A percentile compares a stretch with the other conserved stretches of the same genome.
These are phyloP conservation scores for Thalassiosira livingstoniorum DNA, from an alignment of 352 stramenopile genomes.

Conservation along the genomic window DNA sequence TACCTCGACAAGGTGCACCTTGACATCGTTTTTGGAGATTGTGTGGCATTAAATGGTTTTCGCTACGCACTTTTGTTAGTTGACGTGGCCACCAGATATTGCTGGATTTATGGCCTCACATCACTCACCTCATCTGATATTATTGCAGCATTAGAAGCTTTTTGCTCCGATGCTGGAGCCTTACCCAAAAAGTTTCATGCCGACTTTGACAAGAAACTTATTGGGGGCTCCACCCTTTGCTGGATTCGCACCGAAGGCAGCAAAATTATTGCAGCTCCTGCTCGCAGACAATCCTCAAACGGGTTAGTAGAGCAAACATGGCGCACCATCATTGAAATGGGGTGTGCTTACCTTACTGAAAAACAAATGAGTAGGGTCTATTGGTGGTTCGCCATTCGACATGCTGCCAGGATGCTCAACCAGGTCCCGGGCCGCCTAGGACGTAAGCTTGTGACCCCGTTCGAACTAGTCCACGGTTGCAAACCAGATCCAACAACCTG, in stretches of 20 bases:
- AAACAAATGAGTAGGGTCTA: constrained; percentile 21
- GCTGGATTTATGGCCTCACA: constrained; percentile 17
- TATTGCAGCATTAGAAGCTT: constrained; percentile 9
- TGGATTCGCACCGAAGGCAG: not conserved
- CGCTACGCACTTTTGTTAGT: constrained; percentile 30
- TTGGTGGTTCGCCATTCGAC: constrained; percentile 18
- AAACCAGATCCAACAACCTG: constrained; percentile 13
- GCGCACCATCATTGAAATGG: constrained; percentile 31
- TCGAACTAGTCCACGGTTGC: constrained; percentile 13
- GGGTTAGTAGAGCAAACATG: constrained; percentile 26
- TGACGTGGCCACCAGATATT: constrained; percentile 12
- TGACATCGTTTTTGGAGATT: constrained; percentile 33
- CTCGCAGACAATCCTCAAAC: constrained; percentile 26
- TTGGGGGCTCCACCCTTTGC: not conserved
- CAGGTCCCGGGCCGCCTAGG: constrained; percentile 12
- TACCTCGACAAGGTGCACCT: constrained; percentile 29
- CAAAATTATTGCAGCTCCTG: constrained; percentile 19
- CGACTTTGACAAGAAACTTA: no score
- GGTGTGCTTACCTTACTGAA: constrained; percentile 23
- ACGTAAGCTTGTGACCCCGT: constrained; percentile 3
- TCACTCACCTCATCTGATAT: constrained; percentile 13
- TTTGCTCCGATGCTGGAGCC: constrained; percentile 1
- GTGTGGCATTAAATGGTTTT: not conserved
- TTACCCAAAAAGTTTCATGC: constrained; percentile 14
- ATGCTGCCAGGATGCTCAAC: constrained; percentile 20